These are phyloP conservation scores for Paecilomyces variotii DNA, from an alignment of 2,329 filamentous ascomycete species.

Conservation along the genomic window DNA sequence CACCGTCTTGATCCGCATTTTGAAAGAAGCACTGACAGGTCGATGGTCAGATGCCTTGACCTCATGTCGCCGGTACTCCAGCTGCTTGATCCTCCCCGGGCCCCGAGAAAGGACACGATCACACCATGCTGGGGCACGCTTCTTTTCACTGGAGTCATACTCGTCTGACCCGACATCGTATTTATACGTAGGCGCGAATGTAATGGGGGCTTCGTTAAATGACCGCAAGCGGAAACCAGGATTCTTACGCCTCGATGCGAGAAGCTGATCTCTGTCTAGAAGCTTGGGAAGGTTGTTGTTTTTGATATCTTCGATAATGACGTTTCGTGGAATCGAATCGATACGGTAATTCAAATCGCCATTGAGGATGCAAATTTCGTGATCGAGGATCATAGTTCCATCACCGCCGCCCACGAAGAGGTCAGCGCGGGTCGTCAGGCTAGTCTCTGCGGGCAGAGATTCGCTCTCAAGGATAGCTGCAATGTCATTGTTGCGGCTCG, in stretches of 20 bases:
- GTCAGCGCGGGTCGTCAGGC: constrained; percentile 61
- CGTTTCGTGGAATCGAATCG: constrained; percentile 90
- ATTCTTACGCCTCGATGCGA: constrained; percentile 81
- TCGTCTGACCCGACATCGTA: constrained; percentile 93
- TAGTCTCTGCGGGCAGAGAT: constrained; percentile 64
- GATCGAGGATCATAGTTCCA: constrained; percentile 87
- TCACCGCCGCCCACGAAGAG: constrained; percentile 88
- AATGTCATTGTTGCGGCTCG: constrained; percentile 85
- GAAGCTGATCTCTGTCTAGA: constrained; percentile 85
- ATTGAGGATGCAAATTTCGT: constrained; percentile 94
- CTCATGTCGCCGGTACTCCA: constrained; percentile 84
- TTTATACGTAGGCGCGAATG: constrained; percentile 94
- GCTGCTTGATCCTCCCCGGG: constrained; percentile 70
- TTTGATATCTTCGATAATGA: constrained; percentile 77
- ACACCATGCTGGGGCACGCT: constrained; percentile 90
- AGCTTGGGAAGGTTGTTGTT: constrained; percentile 75
- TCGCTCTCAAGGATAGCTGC: constrained; percentile 77
- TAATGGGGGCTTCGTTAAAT: constrained; percentile 85
- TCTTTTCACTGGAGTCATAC: constrained; percentile 93
- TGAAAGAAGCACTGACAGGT: constrained; percentile 80
- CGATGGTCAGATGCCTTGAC: constrained; percentile 86
- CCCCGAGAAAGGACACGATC: constrained; percentile 86
- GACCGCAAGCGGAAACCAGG: constrained; percentile 80
- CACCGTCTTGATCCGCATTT: constrained; percentile 76
- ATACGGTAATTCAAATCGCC: constrained; percentile 98